A percentile compares a stretch with the other conserved stretches of the same genome.
Conservation (phyloP, 129 eudicot genomes). For the Cynara cardunculus region DNA sequence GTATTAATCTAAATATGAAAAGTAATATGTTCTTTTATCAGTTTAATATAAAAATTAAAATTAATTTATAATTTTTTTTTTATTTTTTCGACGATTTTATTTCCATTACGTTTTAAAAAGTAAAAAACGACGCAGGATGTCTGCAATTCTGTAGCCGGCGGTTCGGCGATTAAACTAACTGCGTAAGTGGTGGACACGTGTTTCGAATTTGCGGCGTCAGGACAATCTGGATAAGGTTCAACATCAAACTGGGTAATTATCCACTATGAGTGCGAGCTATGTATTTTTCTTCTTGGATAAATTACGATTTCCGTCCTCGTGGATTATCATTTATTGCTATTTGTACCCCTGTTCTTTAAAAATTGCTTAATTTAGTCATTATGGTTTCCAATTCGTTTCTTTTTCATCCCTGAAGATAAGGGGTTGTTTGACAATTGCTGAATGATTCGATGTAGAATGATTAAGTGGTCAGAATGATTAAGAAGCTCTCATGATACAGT, state of each 20-base stretch:
- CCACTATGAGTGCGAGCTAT: background rate
- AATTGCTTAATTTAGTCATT: background rate
- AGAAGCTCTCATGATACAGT: too few relatives aligned
- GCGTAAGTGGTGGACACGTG: conserved; percentile 12
- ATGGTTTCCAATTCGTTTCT: background rate
- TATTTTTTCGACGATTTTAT: background rate
- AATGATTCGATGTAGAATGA: too few relatives aligned
- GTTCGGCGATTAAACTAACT: background rate
- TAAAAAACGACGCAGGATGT: background rate
- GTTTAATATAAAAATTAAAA: too few relatives aligned
- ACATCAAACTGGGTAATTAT: background rate
- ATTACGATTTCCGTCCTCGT: background rate
- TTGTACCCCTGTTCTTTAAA: too few relatives aligned
- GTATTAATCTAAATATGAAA: background rate
- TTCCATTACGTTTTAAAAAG: background rate
- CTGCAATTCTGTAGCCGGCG: background rate
- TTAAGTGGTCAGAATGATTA: too few relatives aligned
- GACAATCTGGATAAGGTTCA: conserved; percentile 14
- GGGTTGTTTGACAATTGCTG: too few relatives aligned
- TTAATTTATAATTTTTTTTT: too few relatives aligned
- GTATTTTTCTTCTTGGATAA: background rate
- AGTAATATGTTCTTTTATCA: too few relatives aligned
- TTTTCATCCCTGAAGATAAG: too few relatives aligned
- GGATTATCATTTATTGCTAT: too few relatives aligned
- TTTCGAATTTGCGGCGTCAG: background rate